Evolutionary conservation across 495 filamentous ascomycete species (phyloP).

Genomic region (Tuber umbilicatum): DNA sequence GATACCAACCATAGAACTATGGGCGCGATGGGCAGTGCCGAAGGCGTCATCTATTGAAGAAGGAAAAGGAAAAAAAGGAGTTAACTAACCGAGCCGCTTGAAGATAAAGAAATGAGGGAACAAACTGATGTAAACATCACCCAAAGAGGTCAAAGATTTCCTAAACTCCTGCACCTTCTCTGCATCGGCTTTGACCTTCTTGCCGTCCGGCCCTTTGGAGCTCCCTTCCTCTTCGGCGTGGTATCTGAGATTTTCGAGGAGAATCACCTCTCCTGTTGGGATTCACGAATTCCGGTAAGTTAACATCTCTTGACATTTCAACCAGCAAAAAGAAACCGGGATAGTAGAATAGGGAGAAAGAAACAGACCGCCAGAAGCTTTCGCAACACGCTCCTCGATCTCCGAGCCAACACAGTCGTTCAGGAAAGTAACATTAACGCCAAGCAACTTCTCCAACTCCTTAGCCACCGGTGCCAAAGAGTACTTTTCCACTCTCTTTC

Average conservation of each 20-base stretch:
- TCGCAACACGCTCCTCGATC: conserved; percentile 82
- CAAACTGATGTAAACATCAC: conserved; percentile 95
- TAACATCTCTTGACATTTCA: not conserved
- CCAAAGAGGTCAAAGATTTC: conserved; percentile 87
- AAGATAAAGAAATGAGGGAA: conserved; percentile 17
- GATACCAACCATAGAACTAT: conserved; percentile 98
- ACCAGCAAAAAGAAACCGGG: not conserved
- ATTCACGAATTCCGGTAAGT: conserved; percentile 6
- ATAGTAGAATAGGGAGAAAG: not conserved
- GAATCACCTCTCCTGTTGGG: conserved; percentile 60
- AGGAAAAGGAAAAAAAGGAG: not conserved
- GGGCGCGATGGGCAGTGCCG: conserved; percentile 93
- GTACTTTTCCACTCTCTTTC: conserved; percentile 84
- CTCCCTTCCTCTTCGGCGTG: conserved; percentile 96
- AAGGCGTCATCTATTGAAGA: conserved; percentile 80
- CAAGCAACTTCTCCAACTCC: conserved; percentile 83
- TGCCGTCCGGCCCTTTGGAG: conserved; percentile 81
- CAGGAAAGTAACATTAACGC: conserved; percentile 72
- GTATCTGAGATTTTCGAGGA: conserved; percentile 97
- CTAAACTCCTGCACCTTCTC: conserved; percentile 85
- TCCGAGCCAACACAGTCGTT: conserved; percentile 85
- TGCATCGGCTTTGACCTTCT: conserved; percentile 97
- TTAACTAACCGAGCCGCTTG: not conserved
- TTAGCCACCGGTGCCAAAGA: conserved; percentile 84
- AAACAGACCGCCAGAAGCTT: conserved; percentile 56